Base-by-base conservation (phyloP, 139 green algal genomes). In the Chlamydomonas incerta region DNA sequence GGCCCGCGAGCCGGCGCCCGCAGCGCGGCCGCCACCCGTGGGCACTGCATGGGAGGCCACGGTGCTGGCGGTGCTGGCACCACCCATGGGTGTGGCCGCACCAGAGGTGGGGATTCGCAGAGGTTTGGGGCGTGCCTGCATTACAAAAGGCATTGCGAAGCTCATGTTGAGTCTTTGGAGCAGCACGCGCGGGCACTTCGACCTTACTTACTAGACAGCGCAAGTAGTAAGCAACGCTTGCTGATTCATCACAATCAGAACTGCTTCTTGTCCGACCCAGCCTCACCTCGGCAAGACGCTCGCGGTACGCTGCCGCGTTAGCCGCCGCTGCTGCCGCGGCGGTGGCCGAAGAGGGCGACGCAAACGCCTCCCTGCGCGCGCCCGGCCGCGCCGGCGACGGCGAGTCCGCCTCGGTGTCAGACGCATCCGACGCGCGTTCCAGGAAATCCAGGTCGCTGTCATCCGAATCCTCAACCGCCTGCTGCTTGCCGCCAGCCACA, bases 61-160 rank as follows among this genome's bases (percentile, higher is more conserved):
- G 3, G 63, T 81, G 57, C 69, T 83, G 33, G 77, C 74, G 3
- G 75, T 85, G 50, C 67, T 77, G 50, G 50, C 80, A 0, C 65
- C 65, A 23, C 80, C 66, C 67, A 76, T 58, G 29, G 85, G 86
- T 8, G 86, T 90, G 28, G 86, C 80, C 1, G 83, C 46, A 10
- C 72, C 86, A 24, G 86, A 87, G 35, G 77, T 21, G 3, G 86
- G 86, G 20, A 90, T 84, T 9, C 83, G 79, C 34, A 90, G 80
- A 52, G 69, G 50, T 52, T 74, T 65, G 1, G 86, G 86, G 29
- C 86, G 79, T 28, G 73, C 71, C 41, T 50, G 8, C 41, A 50
- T 13, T 8, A 50, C n/a, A n/a, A n/a, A n/a, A n/a, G n/a, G n/a
- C n/a, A n/a, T n/a, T n/a, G n/a, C n/a, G n/a, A n/a, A n/a, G n/a